Base-by-base conservation (phyloP, 2,329 filamentous ascomycete genomes). In the Fusarium tupiense region DNA sequence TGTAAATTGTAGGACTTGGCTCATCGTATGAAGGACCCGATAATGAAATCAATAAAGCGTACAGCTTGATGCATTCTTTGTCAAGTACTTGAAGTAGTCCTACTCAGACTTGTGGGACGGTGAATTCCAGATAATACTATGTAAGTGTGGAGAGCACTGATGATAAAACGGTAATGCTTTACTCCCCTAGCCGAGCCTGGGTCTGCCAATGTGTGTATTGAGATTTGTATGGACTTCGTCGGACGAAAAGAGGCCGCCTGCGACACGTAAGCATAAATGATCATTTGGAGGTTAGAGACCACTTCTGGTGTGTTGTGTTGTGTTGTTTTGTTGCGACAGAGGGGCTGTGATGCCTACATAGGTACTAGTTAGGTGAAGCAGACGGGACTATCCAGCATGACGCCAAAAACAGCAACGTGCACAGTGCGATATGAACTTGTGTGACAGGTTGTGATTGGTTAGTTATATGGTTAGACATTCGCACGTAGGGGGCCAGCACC, bases 241-340 rank as follows among this genome's bases (percentile, higher is more conserved):
- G 24, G 52, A 56, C 12, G 20, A 17, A 29, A 52, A 60, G 71
- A 74, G 71, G 71, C 67, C 69, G 71, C 72, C 71, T 53, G 33
- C 26, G 57, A 69, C 53, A 54, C 52, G 53, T 47, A 61, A 65
- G 54, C 26, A 26, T 33, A 29, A 43, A n/a, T 26, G 31, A 44
- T 24, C 17, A 52, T 61, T 29, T 38, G 11, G 67, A 73, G 71
- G 59, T 50, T 60, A 54, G 57, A 67, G 52, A 26, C 59, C 56
- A 52, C 44, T 58, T 61, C 58, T 66, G 67, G 43, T 50, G 65
- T 52, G 65, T 66, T 67, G 64, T 68, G 53, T 35, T 37, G 70
- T 57, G 33, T 35, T 35, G 33, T 35, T 17, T 35, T 35, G 33
- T 35, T 57, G 69, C 43, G 38, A 66, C 57, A 67, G 57, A 67